These are phyloP conservation scores for Eucommia ulmoides DNA, from an alignment of 257 asterid genomes.

Conservation along the genomic window DNA sequence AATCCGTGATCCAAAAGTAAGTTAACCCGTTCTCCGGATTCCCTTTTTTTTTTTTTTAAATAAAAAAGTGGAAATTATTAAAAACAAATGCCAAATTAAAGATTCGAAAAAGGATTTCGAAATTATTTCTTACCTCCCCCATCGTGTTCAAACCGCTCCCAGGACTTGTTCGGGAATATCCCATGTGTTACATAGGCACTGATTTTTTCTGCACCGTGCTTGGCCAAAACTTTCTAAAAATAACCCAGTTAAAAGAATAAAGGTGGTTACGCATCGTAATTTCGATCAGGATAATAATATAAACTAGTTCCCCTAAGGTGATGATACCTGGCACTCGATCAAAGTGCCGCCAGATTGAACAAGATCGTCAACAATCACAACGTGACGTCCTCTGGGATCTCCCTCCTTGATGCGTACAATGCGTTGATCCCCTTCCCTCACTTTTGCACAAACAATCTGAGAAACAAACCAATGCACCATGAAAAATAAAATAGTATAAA, in stretches of 20 bases:
- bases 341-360: constrained; percentile 97
- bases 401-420: constrained; percentile 89
- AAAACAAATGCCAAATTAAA: not conserved
- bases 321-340: constrained; percentile 90
- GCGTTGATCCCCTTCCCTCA: constrained; percentile 91
- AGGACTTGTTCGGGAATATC: constrained; percentile 80
- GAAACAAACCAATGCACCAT: not conserved
- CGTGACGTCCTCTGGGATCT: constrained; percentile 83
- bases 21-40: constrained; percentile 63
- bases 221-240: constrained; percentile 89
- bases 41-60: constrained; percentile 20
- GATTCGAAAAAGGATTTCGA: constrained; percentile 6
- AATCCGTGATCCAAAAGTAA: constrained; percentile 96
- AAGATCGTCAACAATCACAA: constrained; percentile 96
- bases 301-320: constrained; percentile 11
- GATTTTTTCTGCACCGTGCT: constrained; percentile 71
- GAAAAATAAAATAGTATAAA: not conserved
- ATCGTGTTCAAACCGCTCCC: constrained; percentile 77
- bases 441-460: constrained; percentile 86
- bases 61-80: not conserved
- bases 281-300: constrained; percentile 1
- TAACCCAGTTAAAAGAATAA: too few relatives aligned
- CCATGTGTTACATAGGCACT: constrained; percentile 98
- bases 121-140: constrained; percentile 45
- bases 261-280: too few relatives aligned